These are phyloP conservation scores for Hemileccinum rubropunctum DNA, from an alignment of 768 basidiomycete genomes.

Conservation along the genomic window DNA sequence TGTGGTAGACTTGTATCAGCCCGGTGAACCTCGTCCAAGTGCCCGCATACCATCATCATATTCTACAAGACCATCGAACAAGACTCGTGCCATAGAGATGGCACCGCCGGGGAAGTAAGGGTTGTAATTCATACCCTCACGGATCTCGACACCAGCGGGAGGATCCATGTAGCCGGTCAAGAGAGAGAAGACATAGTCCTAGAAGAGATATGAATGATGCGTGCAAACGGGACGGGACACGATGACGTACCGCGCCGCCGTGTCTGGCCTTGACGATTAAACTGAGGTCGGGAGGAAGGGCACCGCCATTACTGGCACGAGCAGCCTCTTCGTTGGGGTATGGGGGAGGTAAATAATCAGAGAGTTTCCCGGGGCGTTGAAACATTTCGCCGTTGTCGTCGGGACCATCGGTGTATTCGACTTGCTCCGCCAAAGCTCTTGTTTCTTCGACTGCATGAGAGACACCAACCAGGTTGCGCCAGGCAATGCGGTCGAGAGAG, in stretches of 20 bases:
- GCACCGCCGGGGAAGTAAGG: constrained; percentile 99
- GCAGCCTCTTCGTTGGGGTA: constrained; percentile 99
- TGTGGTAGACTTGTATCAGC: constrained; percentile 29
- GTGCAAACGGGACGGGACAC: background rate
- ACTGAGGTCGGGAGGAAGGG: constrained; percentile 94
- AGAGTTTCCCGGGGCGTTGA: constrained; percentile 95
- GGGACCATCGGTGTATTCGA: constrained; percentile 96
- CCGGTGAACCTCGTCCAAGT: background rate
- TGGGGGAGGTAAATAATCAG: constrained; percentile 93
- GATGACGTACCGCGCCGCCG: constrained; percentile 78
- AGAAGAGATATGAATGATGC: constrained; percentile 2
- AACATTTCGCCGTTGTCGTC: constrained; percentile 97
- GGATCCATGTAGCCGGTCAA: constrained; percentile 97
- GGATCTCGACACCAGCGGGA: constrained; percentile 90
- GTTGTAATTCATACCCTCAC: constrained; percentile 99
- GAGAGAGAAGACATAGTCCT: constrained; percentile 98
- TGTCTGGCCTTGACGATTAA: constrained; percentile 98
- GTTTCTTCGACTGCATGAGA: constrained; percentile 93
- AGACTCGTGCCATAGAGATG: constrained; percentile 95
- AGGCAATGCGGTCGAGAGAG: constrained; percentile 98
- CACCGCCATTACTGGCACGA: constrained; percentile 89
- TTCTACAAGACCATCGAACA: constrained; percentile 96
- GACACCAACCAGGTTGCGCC: constrained; percentile 98
- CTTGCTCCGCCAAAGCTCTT: constrained; percentile 90
- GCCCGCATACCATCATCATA: constrained; percentile 79